phyloP scores from a whole-genome alignment of 345 rosid genomes.

The Gossypium turneri region DNA sequence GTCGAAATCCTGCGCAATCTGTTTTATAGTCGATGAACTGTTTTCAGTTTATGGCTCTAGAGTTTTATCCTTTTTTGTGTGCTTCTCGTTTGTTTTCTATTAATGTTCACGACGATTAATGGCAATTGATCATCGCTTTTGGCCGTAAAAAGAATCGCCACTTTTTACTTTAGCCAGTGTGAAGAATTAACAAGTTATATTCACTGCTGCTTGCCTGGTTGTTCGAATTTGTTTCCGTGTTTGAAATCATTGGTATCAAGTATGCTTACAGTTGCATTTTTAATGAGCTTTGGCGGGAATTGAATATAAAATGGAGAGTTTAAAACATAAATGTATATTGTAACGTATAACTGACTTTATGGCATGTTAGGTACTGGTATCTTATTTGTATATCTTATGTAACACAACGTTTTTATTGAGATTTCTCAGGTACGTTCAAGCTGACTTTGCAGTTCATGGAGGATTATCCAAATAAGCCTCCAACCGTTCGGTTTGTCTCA shows the following conservation, averaged over 20 bases:
- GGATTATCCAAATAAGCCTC: slow-evolving; percentile 70
- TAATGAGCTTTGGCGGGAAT: no score
- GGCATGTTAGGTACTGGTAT: no score
- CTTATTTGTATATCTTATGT: background rate
- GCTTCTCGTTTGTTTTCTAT: background rate
- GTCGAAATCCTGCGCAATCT: background rate
- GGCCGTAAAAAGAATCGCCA: background rate
- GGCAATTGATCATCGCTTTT: background rate
- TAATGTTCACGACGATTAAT: background rate
- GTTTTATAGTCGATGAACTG: background rate
- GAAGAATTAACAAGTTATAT: background rate
- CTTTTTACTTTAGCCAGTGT: no score
- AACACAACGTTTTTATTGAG: background rate
- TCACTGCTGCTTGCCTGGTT: background rate
- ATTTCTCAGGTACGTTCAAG: slow-evolving; percentile 53
- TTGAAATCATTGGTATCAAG: background rate
- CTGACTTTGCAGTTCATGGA: slow-evolving; percentile 56
- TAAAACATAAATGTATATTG: no score
- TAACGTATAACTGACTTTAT: no score
- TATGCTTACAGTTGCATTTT: background rate
- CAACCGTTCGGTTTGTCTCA: slow-evolving; percentile 62
- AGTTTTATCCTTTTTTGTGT: background rate
- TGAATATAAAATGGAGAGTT: no score
- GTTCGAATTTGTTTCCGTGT: background rate
- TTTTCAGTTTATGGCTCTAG: background rate